Percentiles rank a stretch among this genome's conserved stretches.
These are phyloP conservation scores for Trichoderma reesei DNA, from an alignment of 495 filamentous ascomycete genomes.

Conservation along the genomic window DNA sequence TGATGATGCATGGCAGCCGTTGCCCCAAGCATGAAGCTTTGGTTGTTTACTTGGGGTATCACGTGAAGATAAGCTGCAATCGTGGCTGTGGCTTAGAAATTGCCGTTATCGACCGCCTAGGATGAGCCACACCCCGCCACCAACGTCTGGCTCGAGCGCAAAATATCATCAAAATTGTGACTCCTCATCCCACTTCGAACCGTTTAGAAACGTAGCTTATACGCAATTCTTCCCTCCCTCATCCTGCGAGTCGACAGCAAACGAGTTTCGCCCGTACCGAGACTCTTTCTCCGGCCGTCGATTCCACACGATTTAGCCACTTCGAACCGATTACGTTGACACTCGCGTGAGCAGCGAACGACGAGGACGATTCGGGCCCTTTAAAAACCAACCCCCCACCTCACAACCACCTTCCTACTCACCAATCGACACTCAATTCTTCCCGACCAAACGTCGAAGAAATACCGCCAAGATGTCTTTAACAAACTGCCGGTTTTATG, in stretches of 20 bases:
- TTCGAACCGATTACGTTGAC: neutral
- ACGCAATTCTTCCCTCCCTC: neutral
- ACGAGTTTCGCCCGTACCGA: neutral
- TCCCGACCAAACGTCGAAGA: neutral
- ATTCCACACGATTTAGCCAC: neutral
- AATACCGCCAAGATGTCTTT: conserved; percentile 65
- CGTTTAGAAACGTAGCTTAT: neutral
- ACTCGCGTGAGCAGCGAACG: neutral
- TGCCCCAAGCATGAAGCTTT: neutral
- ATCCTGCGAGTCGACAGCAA: neutral
- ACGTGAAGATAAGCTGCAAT: conserved; percentile 2
- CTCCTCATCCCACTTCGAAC: conserved; percentile 10
- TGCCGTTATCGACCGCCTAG: neutral
- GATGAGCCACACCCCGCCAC: conserved; percentile 9
- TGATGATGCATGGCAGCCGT: neutral
- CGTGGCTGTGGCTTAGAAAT: neutral
- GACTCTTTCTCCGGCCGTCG: neutral
- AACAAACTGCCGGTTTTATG: conserved; percentile 97
- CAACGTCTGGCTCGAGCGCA: neutral
- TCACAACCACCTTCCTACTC: conserved; percentile 1
- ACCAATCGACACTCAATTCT: neutral
- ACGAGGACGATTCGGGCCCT: neutral
- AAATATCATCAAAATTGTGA: conserved; percentile 14
- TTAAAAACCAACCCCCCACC: conserved; percentile 2
- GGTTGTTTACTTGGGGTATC: conserved; percentile 9